Base-by-base conservation (phyloP, 1,139 yeast species). In the Geotrichum europaeum region DNA sequence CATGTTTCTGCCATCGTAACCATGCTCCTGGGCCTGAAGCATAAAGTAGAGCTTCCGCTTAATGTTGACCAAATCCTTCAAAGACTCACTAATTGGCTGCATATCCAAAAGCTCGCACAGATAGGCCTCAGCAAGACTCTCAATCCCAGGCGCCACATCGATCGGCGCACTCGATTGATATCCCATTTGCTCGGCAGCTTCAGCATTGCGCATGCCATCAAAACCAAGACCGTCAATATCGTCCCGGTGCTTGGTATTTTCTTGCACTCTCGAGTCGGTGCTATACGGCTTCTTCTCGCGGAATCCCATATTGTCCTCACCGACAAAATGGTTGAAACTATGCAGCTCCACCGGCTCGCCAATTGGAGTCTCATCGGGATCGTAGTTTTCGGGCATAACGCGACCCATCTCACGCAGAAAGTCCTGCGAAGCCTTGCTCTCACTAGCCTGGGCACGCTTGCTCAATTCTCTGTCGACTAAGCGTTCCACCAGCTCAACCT, bases 271-370 rank as follows among this genome's bases (percentile, higher is more conserved):
- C 0, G 90, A 81, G 73, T 92, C 98, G 1, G 85, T 80, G 22
- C 96, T 89, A 61, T 85, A 83, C 62, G 86, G 84, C 76, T 92
- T 92, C 70, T 83, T 84, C 64, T 91, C 97, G 63, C 96, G 79
- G 43, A 92, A 82, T 58, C 98, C 98, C 59, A 78, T 77, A 69
- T 92, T 92, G 40, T 90, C 96, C 63, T 83, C 88, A 32, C 97
- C 97, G 0, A 96, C 94, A 68, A 95, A 80, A 69, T 89, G 85
- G 72, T 91, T 92, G 74, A 92, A 92, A 0, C 96, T 86, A 60
- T 85, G 78, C 60, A 59, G 53, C 28, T 62, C 64, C 25, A 57
- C 56, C 15, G 45, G 30, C 9, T 60, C 58, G 5, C 52, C 57
- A 51, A 54, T 49, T 2, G 43, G 53, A 20, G 43, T 50, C 5